Percentiles rank a stretch among this genome's conserved stretches.
Evolutionary conservation across 768 basidiomycete genomes (phyloP).

Genomic region (Amanita jacksonii): DNA sequence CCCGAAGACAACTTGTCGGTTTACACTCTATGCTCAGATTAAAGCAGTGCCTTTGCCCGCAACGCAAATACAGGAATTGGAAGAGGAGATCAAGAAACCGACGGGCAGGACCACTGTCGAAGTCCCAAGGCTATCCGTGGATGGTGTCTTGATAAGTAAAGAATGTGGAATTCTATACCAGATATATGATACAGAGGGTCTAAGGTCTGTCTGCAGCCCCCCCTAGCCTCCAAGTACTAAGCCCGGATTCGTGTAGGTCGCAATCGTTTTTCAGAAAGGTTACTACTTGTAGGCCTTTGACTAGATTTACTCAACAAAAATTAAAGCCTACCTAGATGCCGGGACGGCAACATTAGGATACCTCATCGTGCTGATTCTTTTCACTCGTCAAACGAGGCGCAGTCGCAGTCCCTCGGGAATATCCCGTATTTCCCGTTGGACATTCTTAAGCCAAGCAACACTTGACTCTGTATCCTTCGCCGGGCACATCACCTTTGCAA

Average conservation of each 20-base stretch:
- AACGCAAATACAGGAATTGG: constrained; percentile 54
- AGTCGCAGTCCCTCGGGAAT: constrained; percentile 75
- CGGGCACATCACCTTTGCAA: constrained; percentile 82
- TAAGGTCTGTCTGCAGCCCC: constrained; percentile 38
- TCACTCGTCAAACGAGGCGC: constrained; percentile 64
- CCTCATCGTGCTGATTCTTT: constrained; percentile 52
- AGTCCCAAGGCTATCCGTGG: constrained; percentile 47
- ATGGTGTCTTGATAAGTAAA: constrained; percentile 63
- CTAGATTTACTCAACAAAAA: constrained; percentile 2
- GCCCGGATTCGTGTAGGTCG: constrained; percentile 36
- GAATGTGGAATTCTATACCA: constrained; percentile 74
- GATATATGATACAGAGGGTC: constrained; percentile 53
- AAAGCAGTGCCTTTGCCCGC: constrained; percentile 43
- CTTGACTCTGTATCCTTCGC: constrained; percentile 82
- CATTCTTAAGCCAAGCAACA: constrained; percentile 69
- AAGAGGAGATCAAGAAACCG: constrained; percentile 65
- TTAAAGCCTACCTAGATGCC: constrained; percentile 44
- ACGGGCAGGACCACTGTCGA: constrained; percentile 57
- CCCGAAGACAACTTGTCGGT: constrained; percentile 49
- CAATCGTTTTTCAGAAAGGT: constrained; percentile 67
- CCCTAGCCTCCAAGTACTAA: too few species aligned
- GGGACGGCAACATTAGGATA: constrained; percentile 60
- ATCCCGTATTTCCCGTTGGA: constrained; percentile 74
- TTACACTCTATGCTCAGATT: constrained; percentile 58
- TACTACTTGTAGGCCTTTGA: constrained; percentile 41